Evolutionary conservation across 768 basidiomycete species (phyloP).

Genomic region (Lyophyllum atratum): DNA sequence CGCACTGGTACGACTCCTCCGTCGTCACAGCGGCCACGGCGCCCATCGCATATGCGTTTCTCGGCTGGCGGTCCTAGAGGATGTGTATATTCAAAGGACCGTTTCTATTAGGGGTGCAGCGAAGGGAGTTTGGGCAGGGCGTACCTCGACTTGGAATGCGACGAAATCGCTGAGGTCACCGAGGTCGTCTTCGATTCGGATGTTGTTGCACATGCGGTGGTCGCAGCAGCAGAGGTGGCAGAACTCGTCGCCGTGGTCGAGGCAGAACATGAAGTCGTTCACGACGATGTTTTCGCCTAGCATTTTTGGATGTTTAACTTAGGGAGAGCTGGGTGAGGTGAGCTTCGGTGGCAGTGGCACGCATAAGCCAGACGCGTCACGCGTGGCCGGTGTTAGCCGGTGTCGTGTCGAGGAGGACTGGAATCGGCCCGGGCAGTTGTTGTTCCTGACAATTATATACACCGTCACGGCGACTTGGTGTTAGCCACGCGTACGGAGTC

Average conservation of each 20-base stretch:
- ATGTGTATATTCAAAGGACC: neutral
- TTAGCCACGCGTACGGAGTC: no score
- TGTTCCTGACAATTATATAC: no score
- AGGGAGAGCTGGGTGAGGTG: no score
- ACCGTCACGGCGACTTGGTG: no score
- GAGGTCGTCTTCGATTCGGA: conserved; percentile 27
- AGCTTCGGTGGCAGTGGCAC: neutral
- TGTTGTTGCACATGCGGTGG: conserved; percentile 34
- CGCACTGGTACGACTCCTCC: conserved; percentile 26
- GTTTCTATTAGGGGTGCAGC: neutral
- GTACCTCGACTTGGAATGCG: conserved; percentile 21
- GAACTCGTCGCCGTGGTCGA: conserved; percentile 32
- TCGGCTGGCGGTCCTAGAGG: conserved; percentile 20
- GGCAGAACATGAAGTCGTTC: conserved; percentile 34
- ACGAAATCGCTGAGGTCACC: conserved; percentile 18
- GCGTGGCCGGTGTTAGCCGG: no score
- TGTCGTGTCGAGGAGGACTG: no score
- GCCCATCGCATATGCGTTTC: conserved; percentile 22
- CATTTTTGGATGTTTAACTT: no score
- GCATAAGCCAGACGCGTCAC: no score
- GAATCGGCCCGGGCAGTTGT: no score
- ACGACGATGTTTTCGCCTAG: conserved; percentile 24
- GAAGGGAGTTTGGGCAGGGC: neutral
- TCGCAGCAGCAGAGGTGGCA: conserved; percentile 33
- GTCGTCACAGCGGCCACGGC: conserved; percentile 14